Evolutionary conservation across 1,284 basidiomycete genomes (phyloP).

Genomic region (Pseudozyma flocculosa): DNA sequence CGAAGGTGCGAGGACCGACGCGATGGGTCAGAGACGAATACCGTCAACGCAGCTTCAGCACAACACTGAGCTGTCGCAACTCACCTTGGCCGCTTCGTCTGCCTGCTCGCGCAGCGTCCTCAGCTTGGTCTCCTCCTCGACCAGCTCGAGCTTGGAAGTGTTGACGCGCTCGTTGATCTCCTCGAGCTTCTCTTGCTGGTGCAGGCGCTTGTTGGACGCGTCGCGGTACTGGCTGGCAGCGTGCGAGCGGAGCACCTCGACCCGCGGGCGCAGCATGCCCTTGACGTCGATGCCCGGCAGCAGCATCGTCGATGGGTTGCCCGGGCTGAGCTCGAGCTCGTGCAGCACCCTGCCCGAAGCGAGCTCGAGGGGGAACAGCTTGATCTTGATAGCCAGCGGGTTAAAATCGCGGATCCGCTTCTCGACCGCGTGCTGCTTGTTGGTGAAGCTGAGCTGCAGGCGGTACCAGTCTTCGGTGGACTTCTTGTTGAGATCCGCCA

Average conservation of each 20-base stretch:
- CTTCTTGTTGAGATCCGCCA: slow-evolving; percentile 38
- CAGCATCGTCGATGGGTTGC: slow-evolving; percentile 40
- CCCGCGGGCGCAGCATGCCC: slow-evolving; percentile 30
- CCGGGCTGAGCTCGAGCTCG: slow-evolving; percentile 39
- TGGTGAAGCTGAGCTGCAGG: slow-evolving; percentile 47
- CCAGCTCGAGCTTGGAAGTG: slow-evolving; percentile 16
- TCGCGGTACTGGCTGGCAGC: slow-evolving; percentile 34
- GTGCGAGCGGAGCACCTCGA: slow-evolving; percentile 29
- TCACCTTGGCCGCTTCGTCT: slow-evolving; percentile 6
- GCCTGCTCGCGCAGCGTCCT: slow-evolving; percentile 5
- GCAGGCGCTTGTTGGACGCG: slow-evolving; percentile 35
- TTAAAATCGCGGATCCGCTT: slow-evolving; percentile 44
- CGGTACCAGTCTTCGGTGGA: slow-evolving; percentile 40
- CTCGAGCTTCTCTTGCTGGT: slow-evolving; percentile 42
- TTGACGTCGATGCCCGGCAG: slow-evolving; percentile 43
- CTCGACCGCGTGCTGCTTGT: slow-evolving; percentile 49
- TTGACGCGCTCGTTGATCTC: slow-evolving; percentile 12
- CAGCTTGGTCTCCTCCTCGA: slow-evolving; percentile 14
- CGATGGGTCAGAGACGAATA: no score
- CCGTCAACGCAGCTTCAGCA: no score
- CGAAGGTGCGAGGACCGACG: no score
- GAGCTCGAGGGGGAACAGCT: slow-evolving; percentile 41
- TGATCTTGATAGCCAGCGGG: slow-evolving; percentile 32
- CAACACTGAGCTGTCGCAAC: no score
- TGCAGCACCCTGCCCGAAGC: slow-evolving; percentile 24